Conservation (phyloP, 208 protist genomes). For the Trypanosoma brucei region DNA sequence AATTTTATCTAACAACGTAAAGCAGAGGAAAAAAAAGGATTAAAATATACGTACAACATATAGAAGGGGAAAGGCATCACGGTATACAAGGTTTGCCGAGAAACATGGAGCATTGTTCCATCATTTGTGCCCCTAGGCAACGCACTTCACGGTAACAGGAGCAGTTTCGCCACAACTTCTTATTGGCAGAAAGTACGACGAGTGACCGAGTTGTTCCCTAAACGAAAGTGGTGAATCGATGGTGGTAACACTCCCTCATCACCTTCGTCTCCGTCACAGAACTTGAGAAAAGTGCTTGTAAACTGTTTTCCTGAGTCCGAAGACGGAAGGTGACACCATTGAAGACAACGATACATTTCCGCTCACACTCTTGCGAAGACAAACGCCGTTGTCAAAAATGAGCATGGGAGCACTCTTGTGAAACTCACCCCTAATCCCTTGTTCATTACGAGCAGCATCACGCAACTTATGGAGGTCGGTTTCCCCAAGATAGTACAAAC, state of each 20-base stretch:
- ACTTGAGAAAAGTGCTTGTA: constrained; percentile 79
- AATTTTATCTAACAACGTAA: neutral
- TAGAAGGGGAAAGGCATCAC: no score
- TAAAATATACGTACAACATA: neutral
- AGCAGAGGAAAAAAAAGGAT: neutral
- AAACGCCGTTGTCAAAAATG: constrained; percentile 73
- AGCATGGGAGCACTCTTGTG: constrained; percentile 75
- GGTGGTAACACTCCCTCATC: neutral
- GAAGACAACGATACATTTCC: constrained; percentile 77
- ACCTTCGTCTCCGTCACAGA: constrained; percentile 26
- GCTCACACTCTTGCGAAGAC: constrained; percentile 64
- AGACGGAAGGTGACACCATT: constrained; percentile 70
- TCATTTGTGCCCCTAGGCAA: no score
- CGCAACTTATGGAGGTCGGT: constrained; percentile 58
- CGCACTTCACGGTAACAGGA: no score
- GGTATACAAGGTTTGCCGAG: no score
- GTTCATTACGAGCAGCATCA: constrained; percentile 46
- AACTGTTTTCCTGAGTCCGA: constrained; percentile 60
- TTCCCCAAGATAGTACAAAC: constrained; percentile 83
- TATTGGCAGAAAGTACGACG: no score
- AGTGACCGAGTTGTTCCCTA: no score
- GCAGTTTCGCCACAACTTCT: no score
- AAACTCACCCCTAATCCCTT: constrained; percentile 62
- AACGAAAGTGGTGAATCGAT: neutral
- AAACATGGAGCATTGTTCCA: no score